Percentiles rank a stretch among this genome's conserved stretches.
Conservation (phyloP, 208 protist genomes). For the Entamoeba histolytica region DNA sequence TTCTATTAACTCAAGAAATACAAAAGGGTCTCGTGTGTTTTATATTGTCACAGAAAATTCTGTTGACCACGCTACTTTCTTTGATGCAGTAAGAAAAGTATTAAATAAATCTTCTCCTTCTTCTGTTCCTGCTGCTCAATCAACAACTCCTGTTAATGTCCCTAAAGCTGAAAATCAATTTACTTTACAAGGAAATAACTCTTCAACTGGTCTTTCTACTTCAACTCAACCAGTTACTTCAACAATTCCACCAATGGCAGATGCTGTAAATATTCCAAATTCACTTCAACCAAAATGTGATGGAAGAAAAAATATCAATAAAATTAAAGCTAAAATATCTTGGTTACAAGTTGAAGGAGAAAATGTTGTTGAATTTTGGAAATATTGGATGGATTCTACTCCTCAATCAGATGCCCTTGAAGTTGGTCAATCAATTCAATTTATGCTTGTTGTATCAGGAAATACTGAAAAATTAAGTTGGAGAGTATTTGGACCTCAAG, state of each 20-base stretch:
- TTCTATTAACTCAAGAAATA: not conserved
- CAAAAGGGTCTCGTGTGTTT: not conserved
- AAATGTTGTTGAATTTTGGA: constrained; percentile 39
- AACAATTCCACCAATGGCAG: not conserved
- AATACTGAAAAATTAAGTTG: constrained; percentile 38
- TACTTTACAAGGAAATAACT: not conserved
- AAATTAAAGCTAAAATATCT: constrained; percentile 12
- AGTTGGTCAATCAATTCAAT: constrained; percentile 27
- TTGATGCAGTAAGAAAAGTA: not conserved
- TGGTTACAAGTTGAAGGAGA: constrained; percentile 26
- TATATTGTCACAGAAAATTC: not conserved
- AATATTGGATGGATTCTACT: constrained; percentile 32
- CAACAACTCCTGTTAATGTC: not conserved
- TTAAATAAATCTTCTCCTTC: not conserved
- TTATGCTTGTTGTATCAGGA: constrained; percentile 29
- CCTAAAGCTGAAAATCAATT: too few species aligned
- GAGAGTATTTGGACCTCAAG: constrained; percentile 33
- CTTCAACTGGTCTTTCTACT: not conserved
- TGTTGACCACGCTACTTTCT: not conserved
- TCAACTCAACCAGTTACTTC: not conserved
- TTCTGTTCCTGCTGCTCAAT: not conserved
- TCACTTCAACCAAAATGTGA: not conserved
- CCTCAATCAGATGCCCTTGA: constrained; percentile 23
- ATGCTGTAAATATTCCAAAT: not conserved
- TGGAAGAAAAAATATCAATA: not conserved